Evolutionary conservation across 1,284 basidiomycete species (phyloP), one percentile per base, ranked within the genome.

Genomic region (Athelia psychrophila): DNA sequence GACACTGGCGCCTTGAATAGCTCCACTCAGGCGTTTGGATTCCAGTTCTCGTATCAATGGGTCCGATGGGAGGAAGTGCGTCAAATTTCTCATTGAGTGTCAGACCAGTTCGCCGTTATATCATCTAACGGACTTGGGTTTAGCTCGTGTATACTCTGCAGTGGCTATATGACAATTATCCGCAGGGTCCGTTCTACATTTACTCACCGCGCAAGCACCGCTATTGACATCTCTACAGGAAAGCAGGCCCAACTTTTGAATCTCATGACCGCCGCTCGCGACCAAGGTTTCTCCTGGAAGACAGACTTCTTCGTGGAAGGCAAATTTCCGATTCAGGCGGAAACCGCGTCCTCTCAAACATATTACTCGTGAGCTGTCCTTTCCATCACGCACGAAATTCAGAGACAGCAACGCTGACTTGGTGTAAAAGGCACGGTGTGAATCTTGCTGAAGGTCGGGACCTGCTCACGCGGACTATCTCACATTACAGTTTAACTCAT

Each of bases 371-470:
- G 12, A 9, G 36, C 33, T 22, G 36, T 9, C 35, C 8, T 10
- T 22, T 27, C n/a, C n/a, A n/a, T n/a, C n/a, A n/a, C n/a, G n/a
- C n/a, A n/a, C n/a, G n/a, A n/a, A n/a, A n/a, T n/a, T n/a, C n/a
- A n/a, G n/a, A n/a, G n/a, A n/a, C 18, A 1, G 20, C 48, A 1
- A 48, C 44, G 32, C 10, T 51, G 9, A 46, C 16, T 16, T 25
- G 42, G n/a, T 20, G 4, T 16, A 20, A 6, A 46, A 69, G 66
- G 2, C 65, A 74, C 52, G 72, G 72, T 18, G 71, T 73, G 10
- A 74, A 73, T 53, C 72, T 64, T 12, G 71, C 60, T 30, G 70
- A 73, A 63, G 70, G 71, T 70, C n/a, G n/a, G n/a, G n/a, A n/a
- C n/a, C n/a, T n/a, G n/a, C n/a, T n/a, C n/a, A 13, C 12, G 15